Evolutionary conservation across 2,329 filamentous ascomycete species (phyloP).

Genomic region (Arthrobotrys iridis): DNA sequence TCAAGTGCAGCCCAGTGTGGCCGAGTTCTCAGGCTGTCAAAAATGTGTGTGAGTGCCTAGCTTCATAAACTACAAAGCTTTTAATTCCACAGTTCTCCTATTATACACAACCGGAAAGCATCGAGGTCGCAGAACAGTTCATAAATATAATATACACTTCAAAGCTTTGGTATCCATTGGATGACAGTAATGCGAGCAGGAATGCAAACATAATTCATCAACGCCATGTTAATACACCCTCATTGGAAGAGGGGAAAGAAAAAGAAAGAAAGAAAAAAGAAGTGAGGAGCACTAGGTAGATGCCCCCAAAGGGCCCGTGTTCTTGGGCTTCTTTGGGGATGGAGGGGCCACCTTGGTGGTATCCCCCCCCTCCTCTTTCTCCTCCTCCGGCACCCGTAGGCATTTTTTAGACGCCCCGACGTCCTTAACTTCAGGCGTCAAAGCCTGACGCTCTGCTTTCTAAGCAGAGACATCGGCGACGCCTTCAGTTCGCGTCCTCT

Average conservation of each 20-base stretch:
- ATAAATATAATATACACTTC: too few relatives aligned
- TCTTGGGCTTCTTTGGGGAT: neutral
- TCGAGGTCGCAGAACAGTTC: too few relatives aligned
- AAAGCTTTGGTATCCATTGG: too few relatives aligned
- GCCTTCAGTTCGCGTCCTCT: slow-evolving; percentile 16
- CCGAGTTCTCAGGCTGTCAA: too few relatives aligned
- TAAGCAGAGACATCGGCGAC: slow-evolving; percentile 27
- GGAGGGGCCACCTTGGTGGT: neutral
- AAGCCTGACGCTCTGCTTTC: neutral
- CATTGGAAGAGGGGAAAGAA: neutral
- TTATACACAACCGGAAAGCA: too few relatives aligned
- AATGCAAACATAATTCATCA: neutral
- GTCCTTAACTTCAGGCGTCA: neutral
- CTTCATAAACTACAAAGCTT: too few relatives aligned
- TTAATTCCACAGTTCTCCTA: too few relatives aligned
- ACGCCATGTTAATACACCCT: slow-evolving; percentile 6
- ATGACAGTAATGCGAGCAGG: neutral
- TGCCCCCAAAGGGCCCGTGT: neutral
- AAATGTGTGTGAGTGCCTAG: too few relatives aligned
- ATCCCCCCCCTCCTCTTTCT: neutral
- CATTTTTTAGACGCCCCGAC: too few relatives aligned
- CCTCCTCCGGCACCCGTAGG: too few relatives aligned
- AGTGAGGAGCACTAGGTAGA: neutral
- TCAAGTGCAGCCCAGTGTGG: too few relatives aligned
- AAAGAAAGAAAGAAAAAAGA: neutral